Evolutionary conservation across 2,329 filamentous ascomycete genomes (phyloP).

Genomic region (Exophiala spinifera): DNA sequence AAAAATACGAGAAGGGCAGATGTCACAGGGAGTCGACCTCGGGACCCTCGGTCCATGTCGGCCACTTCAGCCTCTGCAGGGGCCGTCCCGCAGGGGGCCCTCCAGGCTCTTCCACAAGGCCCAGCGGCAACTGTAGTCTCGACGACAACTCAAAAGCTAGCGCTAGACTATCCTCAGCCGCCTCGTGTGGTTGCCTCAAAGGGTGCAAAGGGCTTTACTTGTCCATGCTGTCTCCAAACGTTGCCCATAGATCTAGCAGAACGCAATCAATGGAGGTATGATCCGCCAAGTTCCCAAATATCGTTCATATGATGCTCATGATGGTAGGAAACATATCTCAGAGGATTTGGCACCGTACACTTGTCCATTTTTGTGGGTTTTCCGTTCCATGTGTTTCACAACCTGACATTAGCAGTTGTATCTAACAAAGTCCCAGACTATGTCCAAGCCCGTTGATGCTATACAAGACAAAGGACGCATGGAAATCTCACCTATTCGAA

Average conservation of each 20-base stretch:
- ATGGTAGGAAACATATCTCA: neutral
- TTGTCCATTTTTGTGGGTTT: neutral
- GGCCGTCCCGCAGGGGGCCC: neutral
- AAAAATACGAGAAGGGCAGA: neutral
- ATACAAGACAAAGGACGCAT: neutral
- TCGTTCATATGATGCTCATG: neutral
- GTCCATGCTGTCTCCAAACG: neutral
- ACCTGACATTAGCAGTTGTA: no score
- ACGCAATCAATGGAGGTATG: neutral
- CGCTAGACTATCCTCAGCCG: neutral
- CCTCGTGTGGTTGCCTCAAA: neutral
- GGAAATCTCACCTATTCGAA: neutral
- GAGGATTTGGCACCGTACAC: neutral
- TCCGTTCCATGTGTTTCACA: no score
- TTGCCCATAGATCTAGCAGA: neutral
- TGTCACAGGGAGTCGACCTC: neutral
- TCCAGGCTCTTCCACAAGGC: neutral
- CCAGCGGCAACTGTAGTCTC: neutral
- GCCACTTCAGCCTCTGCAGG: neutral
- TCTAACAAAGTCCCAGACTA: neutral
- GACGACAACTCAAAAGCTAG: neutral
- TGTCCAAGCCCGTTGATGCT: neutral
- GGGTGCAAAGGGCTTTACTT: neutral
- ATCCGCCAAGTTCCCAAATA: neutral
- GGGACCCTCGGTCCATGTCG: neutral